phyloP scores from a whole-genome alignment of 768 basidiomycete genomes.

The Mycena vulgaris region DNA sequence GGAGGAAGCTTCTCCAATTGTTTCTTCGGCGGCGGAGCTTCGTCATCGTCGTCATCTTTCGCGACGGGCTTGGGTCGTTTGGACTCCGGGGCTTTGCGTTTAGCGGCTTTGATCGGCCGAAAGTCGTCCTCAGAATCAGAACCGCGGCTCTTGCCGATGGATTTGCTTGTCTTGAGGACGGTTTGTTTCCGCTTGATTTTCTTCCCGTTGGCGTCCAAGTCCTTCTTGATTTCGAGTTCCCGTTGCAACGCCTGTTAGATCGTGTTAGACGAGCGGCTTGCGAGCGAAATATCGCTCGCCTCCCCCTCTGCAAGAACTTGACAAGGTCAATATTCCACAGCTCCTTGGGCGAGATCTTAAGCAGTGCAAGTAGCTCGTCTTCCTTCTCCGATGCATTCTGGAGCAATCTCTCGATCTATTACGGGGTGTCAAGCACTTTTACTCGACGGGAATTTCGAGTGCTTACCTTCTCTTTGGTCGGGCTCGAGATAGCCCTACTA shows the following conservation, averaged over 20 bases:
- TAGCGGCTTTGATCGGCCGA: constrained; percentile 62
- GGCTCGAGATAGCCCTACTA: constrained; percentile 94
- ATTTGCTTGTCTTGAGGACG: constrained; percentile 64
- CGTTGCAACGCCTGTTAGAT: constrained; percentile 59
- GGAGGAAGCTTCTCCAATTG: constrained; percentile 76
- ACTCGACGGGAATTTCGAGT: background rate
- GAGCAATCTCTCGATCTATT: constrained; percentile 86
- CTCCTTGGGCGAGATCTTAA: constrained; percentile 83
- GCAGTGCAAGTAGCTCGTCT: constrained; percentile 80
- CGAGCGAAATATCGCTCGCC: constrained; percentile 61
- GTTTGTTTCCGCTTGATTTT: constrained; percentile 64
- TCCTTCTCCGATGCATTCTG: constrained; percentile 89
- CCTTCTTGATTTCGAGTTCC: constrained; percentile 61
- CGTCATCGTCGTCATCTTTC: constrained; percentile 40
- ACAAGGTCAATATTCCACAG: constrained; percentile 95
- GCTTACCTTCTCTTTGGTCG: constrained; percentile 92
- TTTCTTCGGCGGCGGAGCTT: constrained; percentile 35
- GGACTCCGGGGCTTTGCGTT: constrained; percentile 55
- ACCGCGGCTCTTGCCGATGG: constrained; percentile 51
- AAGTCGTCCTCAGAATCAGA: constrained; percentile 65
- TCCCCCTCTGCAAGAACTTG: constrained; percentile 88
- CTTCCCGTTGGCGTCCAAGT: constrained; percentile 62
- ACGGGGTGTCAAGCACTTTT: background rate
- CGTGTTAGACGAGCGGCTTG: constrained; percentile 32
- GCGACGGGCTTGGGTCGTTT: constrained; percentile 30